Conservation (phyloP, 352 stramenopile species). For the Salisapilia sapeloensis region DNA sequence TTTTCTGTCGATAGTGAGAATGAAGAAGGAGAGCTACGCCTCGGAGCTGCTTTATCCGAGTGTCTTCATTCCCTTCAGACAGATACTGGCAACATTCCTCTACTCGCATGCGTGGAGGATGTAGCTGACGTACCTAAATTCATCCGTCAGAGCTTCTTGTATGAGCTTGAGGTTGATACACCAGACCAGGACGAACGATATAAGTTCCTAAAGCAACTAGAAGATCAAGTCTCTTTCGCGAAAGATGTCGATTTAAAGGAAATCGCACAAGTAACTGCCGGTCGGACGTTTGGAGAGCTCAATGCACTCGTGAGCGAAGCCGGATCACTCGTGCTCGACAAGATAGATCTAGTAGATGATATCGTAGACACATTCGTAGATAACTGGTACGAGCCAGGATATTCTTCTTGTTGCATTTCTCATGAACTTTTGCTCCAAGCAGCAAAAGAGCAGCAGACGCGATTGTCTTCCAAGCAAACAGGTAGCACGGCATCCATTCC, state of each 20-base stretch:
- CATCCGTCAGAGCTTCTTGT: constrained; percentile 66
- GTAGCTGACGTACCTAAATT: constrained; percentile 63
- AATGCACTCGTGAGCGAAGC: constrained; percentile 45
- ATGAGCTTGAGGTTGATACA: constrained; percentile 48
- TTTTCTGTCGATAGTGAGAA: constrained; percentile 66
- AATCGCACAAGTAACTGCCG: constrained; percentile 47
- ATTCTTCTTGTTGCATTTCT: too few species aligned
- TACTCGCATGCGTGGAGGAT: constrained; percentile 68
- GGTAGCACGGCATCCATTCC: constrained; percentile 64
- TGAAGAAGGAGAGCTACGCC: constrained; percentile 46
- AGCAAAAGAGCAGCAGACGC: constrained; percentile 46
- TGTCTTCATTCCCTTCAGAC: constrained; percentile 15
- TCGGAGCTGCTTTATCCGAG: constrained; percentile 41
- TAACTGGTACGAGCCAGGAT: too few species aligned
- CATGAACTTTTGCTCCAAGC: constrained; percentile 4
- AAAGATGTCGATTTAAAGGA: constrained; percentile 31
- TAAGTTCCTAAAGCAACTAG: constrained; percentile 30
- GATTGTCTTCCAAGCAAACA: constrained; percentile 41
- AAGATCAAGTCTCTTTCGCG: constrained; percentile 13
- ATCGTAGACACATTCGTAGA: constrained; percentile 4
- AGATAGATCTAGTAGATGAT: constrained; percentile 7
- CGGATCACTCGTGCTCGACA: constrained; percentile 25
- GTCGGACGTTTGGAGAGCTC: constrained; percentile 58
- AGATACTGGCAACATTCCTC: constrained; percentile 26
- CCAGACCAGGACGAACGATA: constrained; percentile 34